These are phyloP conservation scores for Bacidia gigantensis DNA, from an alignment of 495 filamentous ascomycete species.

Conservation along the genomic window DNA sequence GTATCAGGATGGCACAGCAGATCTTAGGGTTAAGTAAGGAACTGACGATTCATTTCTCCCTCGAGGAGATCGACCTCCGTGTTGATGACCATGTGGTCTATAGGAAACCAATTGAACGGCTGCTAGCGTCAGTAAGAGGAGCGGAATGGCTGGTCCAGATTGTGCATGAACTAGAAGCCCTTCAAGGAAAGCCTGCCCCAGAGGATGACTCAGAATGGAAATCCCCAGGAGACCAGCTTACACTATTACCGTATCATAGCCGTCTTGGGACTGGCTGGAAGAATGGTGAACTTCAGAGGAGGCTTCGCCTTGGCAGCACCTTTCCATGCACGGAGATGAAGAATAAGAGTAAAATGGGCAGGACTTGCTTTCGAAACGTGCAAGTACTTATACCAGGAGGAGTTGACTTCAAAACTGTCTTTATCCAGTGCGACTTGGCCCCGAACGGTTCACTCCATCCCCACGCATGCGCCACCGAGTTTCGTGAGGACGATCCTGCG, in stretches of 20 bases:
- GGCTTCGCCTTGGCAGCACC: not conserved
- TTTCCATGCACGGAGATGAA: not conserved
- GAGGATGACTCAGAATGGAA: not conserved
- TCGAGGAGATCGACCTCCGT: not conserved
- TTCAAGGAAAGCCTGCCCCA: not conserved
- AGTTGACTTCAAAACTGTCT: constrained; percentile 7
- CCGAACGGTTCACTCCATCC: constrained; percentile 5
- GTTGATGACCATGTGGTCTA: not conserved
- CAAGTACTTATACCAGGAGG: constrained; percentile 4
- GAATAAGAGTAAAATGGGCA: not conserved
- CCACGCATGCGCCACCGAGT: constrained; percentile 3
- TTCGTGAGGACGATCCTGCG: constrained; percentile 3
- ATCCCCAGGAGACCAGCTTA: not conserved
- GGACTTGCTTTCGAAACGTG: not conserved
- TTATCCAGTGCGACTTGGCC: constrained; percentile 4
- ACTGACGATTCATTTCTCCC: not conserved
- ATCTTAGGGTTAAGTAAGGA: not conserved
- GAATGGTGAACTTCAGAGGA: not conserved
- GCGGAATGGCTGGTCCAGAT: not conserved
- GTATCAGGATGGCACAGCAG: not conserved
- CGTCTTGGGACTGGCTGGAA: not conserved
- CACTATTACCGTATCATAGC: not conserved
- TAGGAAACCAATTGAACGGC: not conserved
- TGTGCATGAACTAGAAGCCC: not conserved
- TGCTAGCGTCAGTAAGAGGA: not conserved